phyloP scores from a whole-genome alignment of 345 rosid species.

The Acer saccharum region DNA sequence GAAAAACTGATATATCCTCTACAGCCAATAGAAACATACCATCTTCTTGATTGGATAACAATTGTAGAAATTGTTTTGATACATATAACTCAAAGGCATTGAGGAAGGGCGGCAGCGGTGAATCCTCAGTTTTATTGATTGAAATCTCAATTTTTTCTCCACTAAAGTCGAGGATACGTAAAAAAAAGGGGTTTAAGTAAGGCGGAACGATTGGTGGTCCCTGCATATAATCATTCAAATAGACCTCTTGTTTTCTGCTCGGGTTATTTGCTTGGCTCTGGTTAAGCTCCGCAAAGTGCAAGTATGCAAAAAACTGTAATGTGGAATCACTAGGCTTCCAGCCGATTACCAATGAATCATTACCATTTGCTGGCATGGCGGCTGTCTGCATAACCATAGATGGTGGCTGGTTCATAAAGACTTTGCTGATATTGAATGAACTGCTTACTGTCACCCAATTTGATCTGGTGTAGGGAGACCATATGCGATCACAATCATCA shows the following conservation, averaged over 20 bases:
- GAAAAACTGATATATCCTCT: no score
- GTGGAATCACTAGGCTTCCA: neutral
- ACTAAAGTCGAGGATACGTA: neutral
- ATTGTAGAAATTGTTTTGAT: neutral
- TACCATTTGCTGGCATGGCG: slow-evolving; percentile 7
- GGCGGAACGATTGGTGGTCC: neutral
- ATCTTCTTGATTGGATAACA: neutral
- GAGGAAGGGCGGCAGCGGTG: neutral
- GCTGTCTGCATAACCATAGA: slow-evolving; percentile 31
- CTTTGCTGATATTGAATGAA: no score
- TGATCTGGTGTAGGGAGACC: no score
- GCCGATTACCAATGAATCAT: slow-evolving; percentile 3
- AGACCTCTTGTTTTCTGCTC: neutral
- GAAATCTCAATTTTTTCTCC: neutral
- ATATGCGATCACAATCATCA: slow-evolving; percentile 12
- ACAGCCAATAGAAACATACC: neutral
- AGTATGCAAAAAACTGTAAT: slow-evolving; percentile 17
- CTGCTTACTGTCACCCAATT: no score
- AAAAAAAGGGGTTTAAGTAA: neutral
- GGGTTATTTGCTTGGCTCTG: slow-evolving; percentile 6
- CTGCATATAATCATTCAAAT: neutral
- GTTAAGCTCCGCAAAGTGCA: slow-evolving; percentile 29
- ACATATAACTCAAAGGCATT: neutral
- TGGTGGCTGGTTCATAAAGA: slow-evolving; percentile 18
- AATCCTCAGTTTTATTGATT: neutral